phyloP scores from a whole-genome alignment of 2,329 filamentous ascomycete species.

The Alternaria angustiovoidea region DNA sequence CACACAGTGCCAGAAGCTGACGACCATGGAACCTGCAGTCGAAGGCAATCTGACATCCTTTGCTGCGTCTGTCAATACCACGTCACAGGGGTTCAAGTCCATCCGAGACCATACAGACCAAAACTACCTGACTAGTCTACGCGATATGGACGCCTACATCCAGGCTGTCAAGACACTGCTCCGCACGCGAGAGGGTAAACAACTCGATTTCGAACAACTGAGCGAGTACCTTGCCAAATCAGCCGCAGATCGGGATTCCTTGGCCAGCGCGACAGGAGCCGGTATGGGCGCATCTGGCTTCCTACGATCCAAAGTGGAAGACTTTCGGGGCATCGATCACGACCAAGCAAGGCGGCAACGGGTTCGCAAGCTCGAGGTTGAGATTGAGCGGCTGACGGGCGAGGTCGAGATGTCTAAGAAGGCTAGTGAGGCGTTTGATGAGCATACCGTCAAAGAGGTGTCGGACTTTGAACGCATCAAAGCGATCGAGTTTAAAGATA shows the following conservation, averaged over 20 bases:
- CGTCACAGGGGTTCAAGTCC: slow-evolving; percentile 76
- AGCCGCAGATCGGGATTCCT: slow-evolving; percentile 81
- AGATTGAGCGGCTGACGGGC: slow-evolving; percentile 88
- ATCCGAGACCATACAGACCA: slow-evolving; percentile 93
- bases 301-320: slow-evolving; percentile 92
- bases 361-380: slow-evolving; percentile 86
- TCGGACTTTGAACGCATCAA: slow-evolving; percentile 97
- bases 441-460: slow-evolving; percentile 93
- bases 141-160: slow-evolving; percentile 96
- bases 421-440: slow-evolving; percentile 91
- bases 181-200: slow-evolving; percentile 94
- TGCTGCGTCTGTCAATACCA: slow-evolving; percentile 84
- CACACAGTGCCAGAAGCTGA: slow-evolving; percentile 93
- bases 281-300: slow-evolving; percentile 82
- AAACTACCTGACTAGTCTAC: slow-evolving; percentile 89
- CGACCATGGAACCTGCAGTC: slow-evolving; percentile 86
- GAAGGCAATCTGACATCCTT: slow-evolving; percentile 85
- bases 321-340: slow-evolving; percentile 95
- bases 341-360: slow-evolving; percentile 89
- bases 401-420: slow-evolving; percentile 87
- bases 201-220: slow-evolving; percentile 94
- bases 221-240: slow-evolving; percentile 96
- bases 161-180: slow-evolving; percentile 85
- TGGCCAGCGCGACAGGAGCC: slow-evolving; percentile 71
- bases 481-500: slow-evolving; percentile 86